These are phyloP conservation scores for Asterochloris erici DNA, from an alignment of 139 green algal species.

Conservation along the genomic window DNA sequence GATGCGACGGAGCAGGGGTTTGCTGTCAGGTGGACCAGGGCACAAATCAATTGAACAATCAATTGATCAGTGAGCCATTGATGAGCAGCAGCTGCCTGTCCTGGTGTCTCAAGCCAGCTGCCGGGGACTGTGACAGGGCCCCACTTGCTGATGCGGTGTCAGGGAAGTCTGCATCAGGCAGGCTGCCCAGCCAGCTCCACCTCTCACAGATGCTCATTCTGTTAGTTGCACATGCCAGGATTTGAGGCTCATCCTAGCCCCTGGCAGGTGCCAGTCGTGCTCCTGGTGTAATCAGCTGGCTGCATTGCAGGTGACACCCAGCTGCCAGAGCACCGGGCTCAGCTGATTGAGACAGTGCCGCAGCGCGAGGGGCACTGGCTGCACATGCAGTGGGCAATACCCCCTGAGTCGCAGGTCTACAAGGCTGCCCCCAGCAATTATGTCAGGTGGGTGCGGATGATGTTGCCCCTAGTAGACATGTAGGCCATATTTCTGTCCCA, in stretches of 20 bases:
- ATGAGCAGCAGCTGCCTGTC: neutral
- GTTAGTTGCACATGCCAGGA: neutral
- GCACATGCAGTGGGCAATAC: conserved; percentile 68
- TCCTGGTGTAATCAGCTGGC: neutral
- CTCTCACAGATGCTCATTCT: neutral
- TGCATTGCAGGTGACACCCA: conserved; percentile 22
- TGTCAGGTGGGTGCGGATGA: neutral
- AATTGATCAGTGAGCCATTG: too few species aligned
- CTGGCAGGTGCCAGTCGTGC: neutral
- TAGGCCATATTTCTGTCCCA: too few species aligned
- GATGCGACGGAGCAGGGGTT: too few species aligned
- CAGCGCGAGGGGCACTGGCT: conserved; percentile 71
- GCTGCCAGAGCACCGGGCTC: conserved; percentile 24
- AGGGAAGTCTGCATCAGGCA: too few species aligned
- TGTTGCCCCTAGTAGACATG: neutral
- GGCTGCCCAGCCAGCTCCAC: too few species aligned
- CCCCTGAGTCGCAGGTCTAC: conserved; percentile 51
- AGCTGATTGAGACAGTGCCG: conserved; percentile 65
- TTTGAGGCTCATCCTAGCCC: neutral
- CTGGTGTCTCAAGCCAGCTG: neutral
- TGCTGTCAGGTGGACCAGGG: too few species aligned
- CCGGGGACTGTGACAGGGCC: too few species aligned
- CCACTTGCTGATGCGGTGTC: too few species aligned
- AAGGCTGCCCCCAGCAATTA: conserved; percentile 45
- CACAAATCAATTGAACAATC: too few species aligned